Evolutionary conservation across 208 protist species (phyloP).

Genomic region (Balamuthia mandrillaris): DNA sequence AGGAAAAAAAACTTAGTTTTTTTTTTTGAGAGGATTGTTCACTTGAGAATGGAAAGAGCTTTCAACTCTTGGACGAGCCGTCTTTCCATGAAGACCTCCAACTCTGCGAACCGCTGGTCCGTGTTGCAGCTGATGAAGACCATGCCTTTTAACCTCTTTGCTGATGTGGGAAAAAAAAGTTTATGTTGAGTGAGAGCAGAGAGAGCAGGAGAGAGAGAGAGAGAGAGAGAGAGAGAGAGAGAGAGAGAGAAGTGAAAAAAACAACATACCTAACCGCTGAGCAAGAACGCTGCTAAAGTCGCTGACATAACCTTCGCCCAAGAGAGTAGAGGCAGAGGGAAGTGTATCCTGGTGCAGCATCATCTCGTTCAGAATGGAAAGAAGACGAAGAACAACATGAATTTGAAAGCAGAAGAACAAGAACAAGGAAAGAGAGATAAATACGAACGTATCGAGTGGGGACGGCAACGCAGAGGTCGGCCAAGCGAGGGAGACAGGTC

Average conservation of each 20-base stretch:
- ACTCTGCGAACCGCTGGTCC: not conserved
- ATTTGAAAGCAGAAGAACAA: not conserved
- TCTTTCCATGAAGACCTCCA: conserved; percentile 17
- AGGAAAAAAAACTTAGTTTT: too few species aligned
- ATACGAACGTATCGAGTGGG: conserved; percentile 1
- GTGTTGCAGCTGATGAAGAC: conserved; percentile 13
- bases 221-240: not conserved
- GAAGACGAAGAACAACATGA: not conserved
- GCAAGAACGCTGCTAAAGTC: not conserved
- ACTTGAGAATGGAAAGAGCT: not conserved
- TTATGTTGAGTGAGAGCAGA: too few species aligned
- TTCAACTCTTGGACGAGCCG: not conserved
- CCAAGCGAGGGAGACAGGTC: not conserved
- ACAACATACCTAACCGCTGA: not conserved
- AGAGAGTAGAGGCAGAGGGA: not conserved
- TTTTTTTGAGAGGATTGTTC: too few species aligned
- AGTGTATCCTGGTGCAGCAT: not conserved
- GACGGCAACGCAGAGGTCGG: not conserved
- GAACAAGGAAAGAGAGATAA: too few species aligned
- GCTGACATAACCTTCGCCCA: too few species aligned
- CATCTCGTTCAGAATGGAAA: too few species aligned
- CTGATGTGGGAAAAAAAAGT: not conserved
- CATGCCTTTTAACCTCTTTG: not conserved
- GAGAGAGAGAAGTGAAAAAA: not conserved
- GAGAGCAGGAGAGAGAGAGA: too few species aligned